phyloP scores from a whole-genome alignment of 2,329 filamentous ascomycete genomes.

The Trichophyton rubrum region DNA sequence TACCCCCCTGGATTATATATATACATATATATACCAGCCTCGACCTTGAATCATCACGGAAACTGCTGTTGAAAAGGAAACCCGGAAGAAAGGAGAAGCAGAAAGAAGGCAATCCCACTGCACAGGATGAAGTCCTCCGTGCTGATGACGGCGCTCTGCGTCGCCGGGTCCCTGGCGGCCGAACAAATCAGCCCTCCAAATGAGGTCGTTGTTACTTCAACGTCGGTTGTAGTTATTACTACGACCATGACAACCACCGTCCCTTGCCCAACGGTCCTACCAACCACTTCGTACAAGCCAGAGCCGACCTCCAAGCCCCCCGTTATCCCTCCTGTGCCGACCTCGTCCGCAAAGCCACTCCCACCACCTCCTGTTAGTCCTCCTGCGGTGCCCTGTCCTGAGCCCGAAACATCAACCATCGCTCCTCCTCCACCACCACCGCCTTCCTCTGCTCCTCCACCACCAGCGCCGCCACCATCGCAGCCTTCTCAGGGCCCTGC shows the following conservation, averaged over 20 bases:
- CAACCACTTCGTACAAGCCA: not conserved
- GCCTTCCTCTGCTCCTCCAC: constrained; percentile 1
- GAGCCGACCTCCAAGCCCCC: constrained; percentile 8
- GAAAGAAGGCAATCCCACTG: not conserved
- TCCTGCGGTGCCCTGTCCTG: too few species aligned
- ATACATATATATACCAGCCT: not conserved
- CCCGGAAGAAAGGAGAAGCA: not conserved
- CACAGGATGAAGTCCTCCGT: constrained; percentile 18
- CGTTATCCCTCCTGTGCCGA: constrained; percentile 5
- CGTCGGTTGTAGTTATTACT: constrained; percentile 27
- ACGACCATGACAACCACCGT: constrained; percentile 24
- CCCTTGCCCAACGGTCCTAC: constrained; percentile 1
- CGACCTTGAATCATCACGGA: not conserved
- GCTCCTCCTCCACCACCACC: constrained; percentile 15
- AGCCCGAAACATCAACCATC: not conserved
- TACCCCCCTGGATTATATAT: not conserved
- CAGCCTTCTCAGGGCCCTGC: too few species aligned
- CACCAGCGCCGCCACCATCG: too few species aligned
- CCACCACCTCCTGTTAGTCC: not conserved
- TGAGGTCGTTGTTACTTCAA: constrained; percentile 11
- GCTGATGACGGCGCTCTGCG: constrained; percentile 26
- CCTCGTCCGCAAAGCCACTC: not conserved
- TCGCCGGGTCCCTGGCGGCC: constrained; percentile 21
- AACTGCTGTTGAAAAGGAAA: not conserved
- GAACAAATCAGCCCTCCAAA: too few species aligned